Evolutionary conservation across 75 land plant species (phyloP).

Genomic region (Cupressus sempervirens): DNA sequence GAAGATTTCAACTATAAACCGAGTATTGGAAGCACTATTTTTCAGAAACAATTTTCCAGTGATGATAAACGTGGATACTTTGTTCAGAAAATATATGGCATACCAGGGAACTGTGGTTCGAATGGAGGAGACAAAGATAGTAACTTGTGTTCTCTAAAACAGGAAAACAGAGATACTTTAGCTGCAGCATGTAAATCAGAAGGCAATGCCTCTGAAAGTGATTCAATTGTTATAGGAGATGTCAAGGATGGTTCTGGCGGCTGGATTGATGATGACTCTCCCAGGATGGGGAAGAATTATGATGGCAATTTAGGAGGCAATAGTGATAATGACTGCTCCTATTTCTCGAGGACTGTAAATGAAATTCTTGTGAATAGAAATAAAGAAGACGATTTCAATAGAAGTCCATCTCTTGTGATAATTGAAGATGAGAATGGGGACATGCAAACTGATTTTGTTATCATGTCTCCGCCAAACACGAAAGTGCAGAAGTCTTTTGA

Average conservation of each 20-base stretch:
- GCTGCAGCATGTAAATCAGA: neutral
- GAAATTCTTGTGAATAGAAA: neutral
- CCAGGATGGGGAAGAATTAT: neutral
- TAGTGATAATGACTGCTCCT: neutral
- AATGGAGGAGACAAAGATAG: neutral
- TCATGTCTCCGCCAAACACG: neutral
- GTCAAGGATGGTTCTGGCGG: neutral
- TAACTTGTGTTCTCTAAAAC: neutral
- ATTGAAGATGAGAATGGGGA: neutral
- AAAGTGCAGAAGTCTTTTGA: neutral
- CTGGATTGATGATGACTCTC: neutral
- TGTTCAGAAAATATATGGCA: neutral
- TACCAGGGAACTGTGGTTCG: neutral
- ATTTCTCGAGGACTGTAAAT: neutral
- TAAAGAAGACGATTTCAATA: neutral
- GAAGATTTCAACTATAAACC: neutral
- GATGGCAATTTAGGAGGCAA: neutral
- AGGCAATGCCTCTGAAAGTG: neutral
- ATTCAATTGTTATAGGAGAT: neutral
- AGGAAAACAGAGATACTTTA: neutral
- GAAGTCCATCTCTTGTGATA: neutral
- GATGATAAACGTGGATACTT: neutral
- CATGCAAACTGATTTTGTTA: neutral
- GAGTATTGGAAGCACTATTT: neutral
- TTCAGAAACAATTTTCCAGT: neutral